Conservation (phyloP, 768 basidiomycete genomes). For the Royoungia palumana region DNA sequence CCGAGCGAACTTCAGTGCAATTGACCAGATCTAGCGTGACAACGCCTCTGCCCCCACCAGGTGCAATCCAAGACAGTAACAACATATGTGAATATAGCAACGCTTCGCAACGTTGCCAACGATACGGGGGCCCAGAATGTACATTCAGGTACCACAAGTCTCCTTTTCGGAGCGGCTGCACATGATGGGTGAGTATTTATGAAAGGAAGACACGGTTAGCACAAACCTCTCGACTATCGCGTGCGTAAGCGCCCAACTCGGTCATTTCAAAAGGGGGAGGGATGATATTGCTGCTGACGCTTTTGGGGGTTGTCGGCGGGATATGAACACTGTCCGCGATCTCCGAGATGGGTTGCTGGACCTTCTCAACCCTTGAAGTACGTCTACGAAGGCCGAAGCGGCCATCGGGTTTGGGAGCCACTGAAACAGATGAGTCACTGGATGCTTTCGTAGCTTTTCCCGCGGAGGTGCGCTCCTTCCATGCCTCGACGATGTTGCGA, state of each 20-base stretch:
- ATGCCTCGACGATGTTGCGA: slow-evolving; percentile 72
- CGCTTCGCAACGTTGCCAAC: slow-evolving; percentile 80
- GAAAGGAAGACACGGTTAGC: neutral
- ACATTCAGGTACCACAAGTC: slow-evolving; percentile 92
- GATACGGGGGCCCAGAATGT: slow-evolving; percentile 73
- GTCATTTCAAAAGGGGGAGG: slow-evolving; percentile 47
- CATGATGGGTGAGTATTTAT: slow-evolving; percentile 6
- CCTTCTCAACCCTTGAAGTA: slow-evolving; percentile 24
- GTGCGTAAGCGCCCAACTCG: slow-evolving; percentile 42
- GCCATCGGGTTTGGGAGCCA: slow-evolving; percentile 29
- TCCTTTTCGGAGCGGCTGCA: slow-evolving; percentile 83
- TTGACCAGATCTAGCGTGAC: slow-evolving; percentile 85
- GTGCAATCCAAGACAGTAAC: slow-evolving; percentile 82
- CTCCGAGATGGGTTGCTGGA: slow-evolving; percentile 13
- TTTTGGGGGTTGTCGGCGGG: slow-evolving; percentile 26
- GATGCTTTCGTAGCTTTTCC: slow-evolving; percentile 32
- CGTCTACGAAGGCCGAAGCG: slow-evolving; percentile 35
- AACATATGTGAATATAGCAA: slow-evolving; percentile 82
- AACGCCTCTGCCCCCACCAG: slow-evolving; percentile 78
- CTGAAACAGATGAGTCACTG: slow-evolving; percentile 39
- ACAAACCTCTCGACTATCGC: slow-evolving; percentile 44
- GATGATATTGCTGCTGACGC: slow-evolving; percentile 32
- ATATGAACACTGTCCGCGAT: slow-evolving; percentile 5
- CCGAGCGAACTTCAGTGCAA: slow-evolving; percentile 81
- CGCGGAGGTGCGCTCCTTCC: slow-evolving; percentile 72